These are phyloP conservation scores for Solanum pimpinellifolium DNA, from an alignment of 257 asterid genomes.

Conservation along the genomic window DNA sequence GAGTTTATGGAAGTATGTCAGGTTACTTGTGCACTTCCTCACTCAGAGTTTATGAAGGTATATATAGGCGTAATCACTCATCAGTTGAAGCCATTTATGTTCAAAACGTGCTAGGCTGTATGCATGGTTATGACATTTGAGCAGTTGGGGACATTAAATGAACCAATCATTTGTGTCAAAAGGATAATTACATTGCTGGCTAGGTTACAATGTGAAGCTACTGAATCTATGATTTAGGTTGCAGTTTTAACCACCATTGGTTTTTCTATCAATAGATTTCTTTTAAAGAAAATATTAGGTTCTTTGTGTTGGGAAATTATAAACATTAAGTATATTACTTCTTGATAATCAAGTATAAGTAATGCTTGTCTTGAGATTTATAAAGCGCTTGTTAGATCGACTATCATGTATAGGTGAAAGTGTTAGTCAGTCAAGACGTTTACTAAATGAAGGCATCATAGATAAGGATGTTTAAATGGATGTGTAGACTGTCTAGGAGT, in stretches of 20 bases:
- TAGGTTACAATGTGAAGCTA: not conserved
- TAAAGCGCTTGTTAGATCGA: not conserved
- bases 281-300: not conserved
- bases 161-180: not conserved
- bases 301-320: not conserved
- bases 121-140: constrained; percentile 13
- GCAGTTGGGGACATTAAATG: constrained; percentile 4
- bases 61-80: constrained; percentile 1
- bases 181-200: not conserved
- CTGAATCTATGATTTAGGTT: not conserved
- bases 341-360: not conserved
- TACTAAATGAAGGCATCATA: not conserved
- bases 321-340: not conserved
- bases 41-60: not conserved
- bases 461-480: not conserved
- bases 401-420: not conserved
- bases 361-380: not conserved
- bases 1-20: not conserved
- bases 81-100: not conserved
- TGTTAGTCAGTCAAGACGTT: not conserved
- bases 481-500: not conserved
- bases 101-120: not conserved
- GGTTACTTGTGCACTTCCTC: not conserved
- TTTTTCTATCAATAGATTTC: not conserved
- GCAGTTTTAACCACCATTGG: no score